phyloP scores from a whole-genome alignment of 805 yeast species.

The Helenozyma rhizophorensis region DNA sequence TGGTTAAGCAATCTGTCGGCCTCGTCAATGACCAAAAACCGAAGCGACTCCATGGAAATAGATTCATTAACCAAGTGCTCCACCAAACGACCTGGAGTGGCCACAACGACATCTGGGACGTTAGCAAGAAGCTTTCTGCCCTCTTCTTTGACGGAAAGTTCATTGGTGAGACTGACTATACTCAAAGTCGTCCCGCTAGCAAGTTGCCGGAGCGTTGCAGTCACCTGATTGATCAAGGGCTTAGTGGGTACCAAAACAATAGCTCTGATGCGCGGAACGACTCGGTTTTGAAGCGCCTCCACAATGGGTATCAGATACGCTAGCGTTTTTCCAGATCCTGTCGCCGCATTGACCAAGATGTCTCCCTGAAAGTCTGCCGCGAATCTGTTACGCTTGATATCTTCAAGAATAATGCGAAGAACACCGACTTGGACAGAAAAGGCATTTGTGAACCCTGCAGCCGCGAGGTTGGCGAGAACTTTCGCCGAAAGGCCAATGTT shows the following conservation, averaged over 20 bases:
- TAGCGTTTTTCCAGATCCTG: constrained; percentile 94
- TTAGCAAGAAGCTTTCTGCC: constrained; percentile 40
- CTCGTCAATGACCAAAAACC: constrained; percentile 71
- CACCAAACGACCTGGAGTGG: constrained; percentile 81
- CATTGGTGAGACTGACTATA: constrained; percentile 57
- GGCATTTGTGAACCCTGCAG: constrained; percentile 49
- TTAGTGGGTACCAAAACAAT: constrained; percentile 85
- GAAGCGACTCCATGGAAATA: constrained; percentile 49
- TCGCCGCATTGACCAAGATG: constrained; percentile 83
- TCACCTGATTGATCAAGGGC: constrained; percentile 81
- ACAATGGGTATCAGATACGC: constrained; percentile 84
- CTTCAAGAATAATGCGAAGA: constrained; percentile 48
- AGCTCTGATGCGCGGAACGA: constrained; percentile 71
- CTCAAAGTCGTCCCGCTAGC: constrained; percentile 64
- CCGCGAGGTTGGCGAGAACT: constrained; percentile 44
- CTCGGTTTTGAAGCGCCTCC: constrained; percentile 57
- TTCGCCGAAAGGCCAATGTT: constrained; percentile 43
- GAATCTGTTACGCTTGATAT: constrained; percentile 33
- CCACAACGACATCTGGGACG: constrained; percentile 62
- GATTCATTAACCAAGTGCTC: constrained; percentile 52
- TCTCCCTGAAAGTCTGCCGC: constrained; percentile 64
- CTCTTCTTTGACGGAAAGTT: constrained; percentile 58
- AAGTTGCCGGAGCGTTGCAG: constrained; percentile 53
- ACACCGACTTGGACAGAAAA: constrained; percentile 77
- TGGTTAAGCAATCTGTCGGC: constrained; percentile 83